phyloP scores from a whole-genome alignment of 2,329 filamentous ascomycete genomes.

The Xylariales sp. region DNA sequence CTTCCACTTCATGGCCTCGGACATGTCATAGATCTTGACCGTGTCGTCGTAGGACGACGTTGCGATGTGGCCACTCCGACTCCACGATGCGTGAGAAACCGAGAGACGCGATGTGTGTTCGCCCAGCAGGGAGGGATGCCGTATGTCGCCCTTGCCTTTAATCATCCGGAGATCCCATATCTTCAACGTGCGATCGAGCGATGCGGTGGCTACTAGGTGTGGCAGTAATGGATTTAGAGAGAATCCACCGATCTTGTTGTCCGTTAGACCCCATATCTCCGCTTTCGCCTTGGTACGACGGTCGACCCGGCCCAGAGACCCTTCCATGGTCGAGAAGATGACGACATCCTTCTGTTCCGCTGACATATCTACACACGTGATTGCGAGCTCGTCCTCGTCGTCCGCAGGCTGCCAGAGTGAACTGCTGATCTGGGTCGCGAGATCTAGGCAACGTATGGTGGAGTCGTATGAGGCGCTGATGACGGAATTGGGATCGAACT shows the following conservation, averaged over 20 bases:
- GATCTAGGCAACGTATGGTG: slow-evolving; percentile 80
- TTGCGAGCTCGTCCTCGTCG: slow-evolving; percentile 65
- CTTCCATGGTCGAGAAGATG: slow-evolving; percentile 83
- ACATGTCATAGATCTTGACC: slow-evolving; percentile 84
- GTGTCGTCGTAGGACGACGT: slow-evolving; percentile 95
- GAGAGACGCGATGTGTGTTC: slow-evolving; percentile 79
- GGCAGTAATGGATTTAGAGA: slow-evolving; percentile 74
- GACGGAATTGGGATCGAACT: slow-evolving; percentile 66
- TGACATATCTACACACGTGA: slow-evolving; percentile 81
- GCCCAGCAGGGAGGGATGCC: slow-evolving; percentile 66
- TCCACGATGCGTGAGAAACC: slow-evolving; percentile 91
- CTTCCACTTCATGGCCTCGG: slow-evolving; percentile 54
- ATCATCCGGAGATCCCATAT: slow-evolving; percentile 84
- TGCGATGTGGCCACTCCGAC: slow-evolving; percentile 75
- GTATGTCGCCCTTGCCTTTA: slow-evolving; percentile 53
- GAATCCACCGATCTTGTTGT: slow-evolving; percentile 96
- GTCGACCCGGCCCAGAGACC: slow-evolving; percentile 77
- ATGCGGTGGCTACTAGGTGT: slow-evolving; percentile 83
- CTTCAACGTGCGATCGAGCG: slow-evolving; percentile 81
- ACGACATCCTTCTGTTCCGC: slow-evolving; percentile 65
- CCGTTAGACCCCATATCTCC: slow-evolving; percentile 70
- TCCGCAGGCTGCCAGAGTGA: slow-evolving; percentile 77
- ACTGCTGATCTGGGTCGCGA: slow-evolving; percentile 72
- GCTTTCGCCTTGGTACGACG: slow-evolving; percentile 56
- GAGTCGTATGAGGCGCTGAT: slow-evolving; percentile 91